A percentile compares a stretch with the other conserved stretches of the same genome.
These are phyloP conservation scores for Echeveria elegans DNA, from an alignment of 164 flowering plant species.

Conservation along the genomic window DNA sequence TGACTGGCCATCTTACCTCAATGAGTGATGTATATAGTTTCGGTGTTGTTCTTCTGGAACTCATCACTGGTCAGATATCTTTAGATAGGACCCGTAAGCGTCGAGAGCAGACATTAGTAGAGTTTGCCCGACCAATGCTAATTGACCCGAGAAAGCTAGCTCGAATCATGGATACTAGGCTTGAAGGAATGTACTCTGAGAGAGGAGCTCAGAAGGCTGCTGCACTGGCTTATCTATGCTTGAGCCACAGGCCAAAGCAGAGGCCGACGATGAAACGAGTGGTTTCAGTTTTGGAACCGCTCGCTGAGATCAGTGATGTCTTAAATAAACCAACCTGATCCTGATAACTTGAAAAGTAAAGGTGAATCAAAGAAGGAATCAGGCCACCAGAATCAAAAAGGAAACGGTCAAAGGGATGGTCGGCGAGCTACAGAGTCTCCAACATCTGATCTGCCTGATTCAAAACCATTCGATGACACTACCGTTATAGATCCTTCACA, in stretches of 20 bases:
- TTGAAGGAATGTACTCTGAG: slow-evolving; percentile 56
- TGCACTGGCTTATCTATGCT: slow-evolving; percentile 52
- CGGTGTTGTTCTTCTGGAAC: no score
- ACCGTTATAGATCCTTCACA: no score
- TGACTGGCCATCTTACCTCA: no score
- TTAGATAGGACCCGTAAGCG: slow-evolving; percentile 47
- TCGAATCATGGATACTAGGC: slow-evolving; percentile 50
- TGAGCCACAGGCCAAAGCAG: slow-evolving; percentile 48
- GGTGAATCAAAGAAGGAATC: slow-evolving; percentile 7
- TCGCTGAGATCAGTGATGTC: slow-evolving; percentile 31
- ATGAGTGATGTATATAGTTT: no score
- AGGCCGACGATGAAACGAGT: slow-evolving; percentile 46
- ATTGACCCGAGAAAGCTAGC: slow-evolving; percentile 33
- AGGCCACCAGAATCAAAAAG: no score
- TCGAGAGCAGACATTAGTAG: slow-evolving; percentile 49
- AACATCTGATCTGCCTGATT: no score
- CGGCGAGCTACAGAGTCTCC: no score
- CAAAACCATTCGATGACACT: no score
- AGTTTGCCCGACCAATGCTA: slow-evolving; percentile 52
- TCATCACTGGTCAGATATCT: slow-evolving; percentile 50
- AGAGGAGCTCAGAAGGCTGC: slow-evolving; percentile 53
- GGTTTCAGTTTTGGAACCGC: slow-evolving; percentile 39
- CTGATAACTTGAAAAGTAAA: background rate
- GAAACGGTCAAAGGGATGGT: no score
- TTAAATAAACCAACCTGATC: slow-evolving; percentile 29